These are phyloP conservation scores for Torulaspora franciscae DNA, from an alignment of 805 yeast genomes.

Conservation along the genomic window DNA sequence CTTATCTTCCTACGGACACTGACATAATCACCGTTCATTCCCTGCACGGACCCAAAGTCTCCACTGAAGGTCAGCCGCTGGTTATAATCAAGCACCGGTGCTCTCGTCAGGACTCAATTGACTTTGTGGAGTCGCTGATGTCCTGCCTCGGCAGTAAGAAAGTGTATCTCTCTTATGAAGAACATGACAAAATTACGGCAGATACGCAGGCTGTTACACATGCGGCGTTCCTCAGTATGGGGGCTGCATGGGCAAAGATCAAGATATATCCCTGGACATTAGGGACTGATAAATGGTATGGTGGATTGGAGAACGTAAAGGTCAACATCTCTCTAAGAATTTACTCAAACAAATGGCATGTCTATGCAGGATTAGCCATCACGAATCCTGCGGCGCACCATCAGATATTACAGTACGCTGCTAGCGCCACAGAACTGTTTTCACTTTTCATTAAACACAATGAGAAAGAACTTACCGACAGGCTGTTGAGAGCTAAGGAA, in stretches of 20 bases:
- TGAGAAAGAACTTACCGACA: conserved; percentile 48
- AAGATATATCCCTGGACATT: conserved; percentile 82
- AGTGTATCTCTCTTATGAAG: conserved; percentile 74
- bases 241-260: conserved; percentile 84
- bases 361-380: conserved; percentile 94
- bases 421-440: conserved; percentile 75
- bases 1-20: conserved; percentile 66
- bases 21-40: conserved; percentile 87
- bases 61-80: conserved; percentile 86
- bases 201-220: conserved; percentile 99
- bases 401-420: conserved; percentile 85
- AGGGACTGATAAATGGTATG: conserved; percentile 60
- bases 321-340: conserved; percentile 89
- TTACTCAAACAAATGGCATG: conserved; percentile 94
- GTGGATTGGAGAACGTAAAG: conserved; percentile 94
- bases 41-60: conserved; percentile 88
- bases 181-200: conserved; percentile 93
- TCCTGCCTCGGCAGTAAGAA: conserved; percentile 71
- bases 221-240: conserved; percentile 96
- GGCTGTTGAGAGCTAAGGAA: conserved; percentile 63
- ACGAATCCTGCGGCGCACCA: conserved; percentile 92
- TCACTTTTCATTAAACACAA: conserved; percentile 74
- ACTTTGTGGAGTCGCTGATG: conserved; percentile 58
- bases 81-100: conserved; percentile 79
- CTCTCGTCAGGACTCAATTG: conserved; percentile 43